A percentile compares a stretch with the other conserved stretches of the same genome.
Conservation (phyloP, 192 early-diverging fungal genomes). For the Cladochytrium replicatum region DNA sequence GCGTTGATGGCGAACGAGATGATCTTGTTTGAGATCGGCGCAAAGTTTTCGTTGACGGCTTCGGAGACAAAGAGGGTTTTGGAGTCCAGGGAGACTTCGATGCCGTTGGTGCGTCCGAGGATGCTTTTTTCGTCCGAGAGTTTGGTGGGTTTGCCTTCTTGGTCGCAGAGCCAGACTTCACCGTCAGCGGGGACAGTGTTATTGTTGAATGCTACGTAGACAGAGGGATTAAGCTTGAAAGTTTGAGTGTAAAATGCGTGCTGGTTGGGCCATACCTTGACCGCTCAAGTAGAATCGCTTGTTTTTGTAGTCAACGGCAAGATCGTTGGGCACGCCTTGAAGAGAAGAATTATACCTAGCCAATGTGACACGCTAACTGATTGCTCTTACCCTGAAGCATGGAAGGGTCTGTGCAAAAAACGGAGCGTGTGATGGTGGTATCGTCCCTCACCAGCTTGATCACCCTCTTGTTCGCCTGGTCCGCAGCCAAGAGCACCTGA, state of each 20-base stretch:
- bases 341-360: not conserved
- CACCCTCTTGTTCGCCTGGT: not conserved
- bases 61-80: not conserved
- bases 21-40: not conserved
- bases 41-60: not conserved
- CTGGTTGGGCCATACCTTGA: not conserved
- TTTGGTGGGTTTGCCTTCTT: not conserved
- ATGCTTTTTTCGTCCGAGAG: not conserved
- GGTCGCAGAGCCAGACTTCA: not conserved
- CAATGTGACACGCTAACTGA: not conserved
- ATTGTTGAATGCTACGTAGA: too few relatives aligned
- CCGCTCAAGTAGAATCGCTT: not conserved
- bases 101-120: not conserved
- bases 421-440: not conserved
- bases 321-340: not conserved
- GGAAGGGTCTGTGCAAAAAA: not conserved
- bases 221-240: not conserved
- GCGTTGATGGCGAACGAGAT: not conserved
- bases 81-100: not conserved
- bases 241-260: not conserved
- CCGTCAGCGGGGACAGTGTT: not conserved
- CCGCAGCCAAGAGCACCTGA: not conserved
- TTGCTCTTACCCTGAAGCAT: not conserved
- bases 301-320: not conserved
- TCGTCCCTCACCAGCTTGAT: not conserved